phyloP scores from a whole-genome alignment of 441 rosid genomes.

The Geranium incanum region DNA sequence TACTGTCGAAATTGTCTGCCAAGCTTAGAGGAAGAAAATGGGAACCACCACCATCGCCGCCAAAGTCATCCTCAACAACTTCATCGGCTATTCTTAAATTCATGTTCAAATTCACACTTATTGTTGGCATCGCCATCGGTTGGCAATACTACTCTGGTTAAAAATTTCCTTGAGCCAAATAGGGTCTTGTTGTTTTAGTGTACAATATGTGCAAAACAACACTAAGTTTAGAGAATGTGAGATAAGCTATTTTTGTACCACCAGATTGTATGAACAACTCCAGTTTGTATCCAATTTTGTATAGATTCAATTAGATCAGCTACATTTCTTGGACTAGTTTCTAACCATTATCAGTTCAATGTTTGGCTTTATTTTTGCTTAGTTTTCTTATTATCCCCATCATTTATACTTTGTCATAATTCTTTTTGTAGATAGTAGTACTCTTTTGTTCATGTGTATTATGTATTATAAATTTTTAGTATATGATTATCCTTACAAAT shows the following conservation, averaged over 20 bases:
- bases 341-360: too few species aligned
- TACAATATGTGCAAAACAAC: constrained; percentile 21
- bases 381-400: too few species aligned
- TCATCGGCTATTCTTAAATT: constrained; percentile 44
- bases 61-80: constrained; percentile 16
- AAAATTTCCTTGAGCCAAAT: constrained; percentile 10
- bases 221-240: constrained; percentile 10
- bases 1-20: constrained; percentile 43
- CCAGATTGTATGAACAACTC: neutral
- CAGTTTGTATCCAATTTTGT: neutral
- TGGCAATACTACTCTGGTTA: constrained; percentile 52
- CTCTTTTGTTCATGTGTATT: too few species aligned
- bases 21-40: constrained; percentile 55
- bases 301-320: neutral
- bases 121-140: constrained; percentile 50
- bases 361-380: too few species aligned
- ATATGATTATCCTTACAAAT: too few species aligned
- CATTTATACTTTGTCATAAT: too few species aligned
- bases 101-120: constrained; percentile 46
- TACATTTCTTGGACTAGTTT: neutral
- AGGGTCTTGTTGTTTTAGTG: constrained; percentile 13
- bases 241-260: constrained; percentile 8
- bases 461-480: too few species aligned
- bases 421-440: too few species aligned
- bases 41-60: constrained; percentile 16